Percentiles rank a stretch among this genome's conserved stretches.
phyloP scores from a whole-genome alignment of 129 eudicot species.

The Saussurea involucrata region DNA sequence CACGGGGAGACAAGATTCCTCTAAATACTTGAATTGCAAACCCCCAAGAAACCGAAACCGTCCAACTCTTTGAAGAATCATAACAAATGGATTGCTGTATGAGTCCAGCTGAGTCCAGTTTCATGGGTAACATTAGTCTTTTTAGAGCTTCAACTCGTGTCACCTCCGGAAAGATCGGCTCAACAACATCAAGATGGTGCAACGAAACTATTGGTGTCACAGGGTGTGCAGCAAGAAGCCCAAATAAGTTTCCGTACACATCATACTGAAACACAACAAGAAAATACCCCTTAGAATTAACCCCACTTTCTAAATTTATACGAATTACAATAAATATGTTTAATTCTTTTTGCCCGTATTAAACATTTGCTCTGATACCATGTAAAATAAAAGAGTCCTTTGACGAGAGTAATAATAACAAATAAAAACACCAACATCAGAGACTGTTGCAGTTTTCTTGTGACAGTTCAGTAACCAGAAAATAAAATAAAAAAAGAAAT shows the following conservation, averaged over 20 bases:
- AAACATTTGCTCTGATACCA: no score
- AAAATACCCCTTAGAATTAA: neutral
- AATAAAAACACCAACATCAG: neutral
- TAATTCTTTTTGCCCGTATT: neutral
- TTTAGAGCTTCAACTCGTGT: constrained; percentile 78
- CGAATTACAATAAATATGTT: neutral
- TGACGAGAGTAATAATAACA: neutral
- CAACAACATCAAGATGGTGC: constrained; percentile 94
- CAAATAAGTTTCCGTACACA: constrained; percentile 91
- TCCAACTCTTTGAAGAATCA: constrained; percentile 58
- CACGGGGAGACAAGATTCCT: constrained; percentile 88
- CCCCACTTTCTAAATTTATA: neutral
- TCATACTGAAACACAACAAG: constrained; percentile 62
- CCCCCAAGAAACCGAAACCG: constrained; percentile 95
- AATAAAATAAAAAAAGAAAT: neutral
- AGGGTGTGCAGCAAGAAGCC: constrained; percentile 91
- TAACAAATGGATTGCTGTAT: constrained; percentile 96
- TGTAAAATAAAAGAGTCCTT: neutral
- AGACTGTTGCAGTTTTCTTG: neutral
- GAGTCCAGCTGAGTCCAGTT: constrained; percentile 81
- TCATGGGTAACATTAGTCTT: constrained; percentile 66
- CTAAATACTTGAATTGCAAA: constrained; percentile 84
- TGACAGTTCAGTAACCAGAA: neutral
- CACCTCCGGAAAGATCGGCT: constrained; percentile 87
- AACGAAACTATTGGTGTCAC: constrained; percentile 77